Evolutionary conservation across 441 rosid species (phyloP).

Genomic region (Adansonia madagascariensis): DNA sequence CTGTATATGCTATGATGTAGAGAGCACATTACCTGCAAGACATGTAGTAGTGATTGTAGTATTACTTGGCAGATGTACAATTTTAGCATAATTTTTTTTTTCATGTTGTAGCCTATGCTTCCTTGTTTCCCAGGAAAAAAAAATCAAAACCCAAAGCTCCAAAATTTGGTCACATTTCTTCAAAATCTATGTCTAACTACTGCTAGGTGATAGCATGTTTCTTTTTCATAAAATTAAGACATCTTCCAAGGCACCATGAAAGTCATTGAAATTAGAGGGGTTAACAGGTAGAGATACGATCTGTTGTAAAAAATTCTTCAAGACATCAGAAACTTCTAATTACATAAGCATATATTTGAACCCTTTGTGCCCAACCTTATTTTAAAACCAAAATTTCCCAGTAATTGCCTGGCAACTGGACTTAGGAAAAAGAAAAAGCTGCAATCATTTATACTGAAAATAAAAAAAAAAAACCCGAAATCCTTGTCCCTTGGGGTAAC

Average conservation of each 20-base stretch:
- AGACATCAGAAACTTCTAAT: too few species aligned
- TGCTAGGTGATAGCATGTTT: conserved; percentile 6
- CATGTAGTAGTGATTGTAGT: not conserved
- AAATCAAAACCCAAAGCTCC: too few species aligned
- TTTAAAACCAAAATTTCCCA: too few species aligned
- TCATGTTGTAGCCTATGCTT: not conserved
- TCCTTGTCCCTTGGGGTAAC: conserved; percentile 3
- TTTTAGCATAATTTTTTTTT: not conserved
- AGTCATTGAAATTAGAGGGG: too few species aligned
- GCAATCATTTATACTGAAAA: not conserved
- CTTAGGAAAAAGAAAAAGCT: conserved; percentile 34
- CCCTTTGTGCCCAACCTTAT: not conserved
- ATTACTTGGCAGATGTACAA: not conserved
- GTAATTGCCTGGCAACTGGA: conserved; percentile 31
- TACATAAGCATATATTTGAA: conserved; percentile 31
- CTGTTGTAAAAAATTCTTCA: too few species aligned
- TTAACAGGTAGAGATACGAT: too few species aligned
- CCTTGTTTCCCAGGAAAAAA: not conserved
- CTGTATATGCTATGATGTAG: conserved; percentile 18
- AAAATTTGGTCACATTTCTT: too few species aligned
- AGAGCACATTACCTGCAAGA: conserved; percentile 12
- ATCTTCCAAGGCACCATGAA: too few species aligned
- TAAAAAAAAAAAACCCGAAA: not conserved
- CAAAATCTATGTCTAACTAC: too few species aligned
- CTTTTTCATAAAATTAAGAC: too few species aligned